Base-by-base conservation (phyloP, 225 moss, liverwort and hornwort species). In the Antitrichia curtipendula region DNA sequence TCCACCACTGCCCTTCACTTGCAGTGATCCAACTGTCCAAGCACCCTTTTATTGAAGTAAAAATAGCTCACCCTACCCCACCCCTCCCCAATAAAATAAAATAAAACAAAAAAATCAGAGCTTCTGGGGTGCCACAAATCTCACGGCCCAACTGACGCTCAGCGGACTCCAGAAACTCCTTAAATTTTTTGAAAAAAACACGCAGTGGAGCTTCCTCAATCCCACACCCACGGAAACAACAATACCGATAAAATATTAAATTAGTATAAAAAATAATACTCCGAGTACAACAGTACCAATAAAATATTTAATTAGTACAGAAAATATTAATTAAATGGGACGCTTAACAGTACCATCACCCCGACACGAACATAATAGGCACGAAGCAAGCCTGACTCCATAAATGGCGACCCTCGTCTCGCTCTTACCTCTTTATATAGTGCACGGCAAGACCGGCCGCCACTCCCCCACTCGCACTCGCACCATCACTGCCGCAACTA, bases 361-460 rank as follows among this genome's bases (percentile, higher is more conserved):
- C 45, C 61, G 49, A 71, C 71, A 40, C 45, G 40, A 45, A 75
- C 77, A 60, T 43, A 79, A 80, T 54, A 45, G 78, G n/a, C 89
- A 69, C 52, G 77, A 16, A 80, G 88, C 85, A 36, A 84, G 49
- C 58, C 63, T 63, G 63, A 63, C 89, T 32, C 66, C 64, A 80
- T 87, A 79, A 90, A 87, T 81, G 45, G 34, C 34, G 72, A 34
- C 43, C 14, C 70, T 50, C 84, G 78, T 54, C 82, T 17, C 47
- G 41, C 81, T 63, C 60, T 17, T 32, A 23, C 49, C 87, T 82
- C 88, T 65, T 89, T 87, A 89, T 80, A 84, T 84, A 86, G 83
- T 25, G 91, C 84, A 86, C 89, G 86, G 91, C 80, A 89, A 68
- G 75, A 69, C 86, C 84, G 68, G 83, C 84, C 68, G 91, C 86